Percentiles rank a stretch among this genome's conserved stretches.
Conservation (phyloP, 305 asterid genomes). For the Fraxinus nigra region DNA sequence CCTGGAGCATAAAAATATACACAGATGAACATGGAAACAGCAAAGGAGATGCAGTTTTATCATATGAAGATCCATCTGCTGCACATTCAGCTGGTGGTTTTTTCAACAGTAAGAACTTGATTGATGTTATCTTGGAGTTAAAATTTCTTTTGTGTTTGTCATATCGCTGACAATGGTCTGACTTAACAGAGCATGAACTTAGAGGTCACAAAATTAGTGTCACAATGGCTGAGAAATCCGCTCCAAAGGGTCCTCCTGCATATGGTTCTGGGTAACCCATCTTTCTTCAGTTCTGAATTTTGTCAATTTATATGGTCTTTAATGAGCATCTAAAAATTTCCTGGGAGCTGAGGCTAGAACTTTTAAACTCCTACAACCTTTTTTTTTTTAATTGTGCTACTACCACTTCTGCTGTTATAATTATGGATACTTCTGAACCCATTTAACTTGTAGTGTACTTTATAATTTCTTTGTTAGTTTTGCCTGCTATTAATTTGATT, state of each 20-base stretch:
- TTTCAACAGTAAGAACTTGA: slow-evolving; percentile 62
- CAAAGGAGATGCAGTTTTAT: slow-evolving; percentile 95
- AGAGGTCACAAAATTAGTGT: slow-evolving; percentile 86
- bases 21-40: slow-evolving; percentile 92
- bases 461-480: background rate
- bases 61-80: slow-evolving; percentile 98
- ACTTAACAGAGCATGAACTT: slow-evolving; percentile 63
- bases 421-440: background rate
- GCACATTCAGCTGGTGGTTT: slow-evolving; percentile 99
- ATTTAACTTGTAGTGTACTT: background rate
- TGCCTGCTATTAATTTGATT: background rate
- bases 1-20: slow-evolving; percentile 94
- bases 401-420: background rate
- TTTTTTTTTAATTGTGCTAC: background rate
- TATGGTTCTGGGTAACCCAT: slow-evolving; percentile 74
- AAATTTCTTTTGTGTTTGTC: background rate
- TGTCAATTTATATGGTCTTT: background rate
- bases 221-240: slow-evolving; percentile 95
- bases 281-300: background rate
- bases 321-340: background rate
- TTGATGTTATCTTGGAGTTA: slow-evolving; percentile 4
- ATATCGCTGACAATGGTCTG: background rate
- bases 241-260: slow-evolving; percentile 73
- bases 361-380: background rate
- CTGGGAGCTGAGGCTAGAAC: background rate